Percentiles rank a stretch among this genome's conserved stretches.
These are phyloP conservation scores for Parathielavia hyrcaniae DNA, from an alignment of 495 filamentous ascomycete genomes.

Conservation along the genomic window DNA sequence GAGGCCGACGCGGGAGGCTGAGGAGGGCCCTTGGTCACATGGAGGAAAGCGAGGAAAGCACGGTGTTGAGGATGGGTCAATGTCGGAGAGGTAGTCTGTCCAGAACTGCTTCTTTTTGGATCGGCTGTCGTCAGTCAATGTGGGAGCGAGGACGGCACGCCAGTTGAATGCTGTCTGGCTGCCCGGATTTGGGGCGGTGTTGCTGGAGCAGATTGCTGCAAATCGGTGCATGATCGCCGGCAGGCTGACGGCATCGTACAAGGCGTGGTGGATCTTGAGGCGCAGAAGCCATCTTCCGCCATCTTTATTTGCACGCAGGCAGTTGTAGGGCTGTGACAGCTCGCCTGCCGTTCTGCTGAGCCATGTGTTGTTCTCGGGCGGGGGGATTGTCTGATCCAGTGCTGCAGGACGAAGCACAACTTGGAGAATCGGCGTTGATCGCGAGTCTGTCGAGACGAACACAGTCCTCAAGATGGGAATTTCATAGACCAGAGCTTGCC, in stretches of 20 bases:
- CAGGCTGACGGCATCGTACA: constrained; percentile 72
- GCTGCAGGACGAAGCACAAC: constrained; percentile 18
- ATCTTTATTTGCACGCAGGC: constrained; percentile 6
- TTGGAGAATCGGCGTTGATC: constrained; percentile 49
- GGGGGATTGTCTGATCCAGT: background rate
- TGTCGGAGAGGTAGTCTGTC: constrained; percentile 45
- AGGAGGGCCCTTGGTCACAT: background rate
- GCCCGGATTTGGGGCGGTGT: background rate
- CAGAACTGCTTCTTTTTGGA: constrained; percentile 44
- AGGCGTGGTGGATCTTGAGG: constrained; percentile 63
- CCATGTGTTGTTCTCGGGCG: constrained; percentile 4
- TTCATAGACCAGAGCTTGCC: constrained; percentile 49
- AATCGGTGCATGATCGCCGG: constrained; percentile 43
- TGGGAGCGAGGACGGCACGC: background rate
- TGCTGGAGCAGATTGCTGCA: constrained; percentile 16
- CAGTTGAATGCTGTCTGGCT: background rate
- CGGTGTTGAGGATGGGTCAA: background rate
- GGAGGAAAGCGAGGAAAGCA: background rate
- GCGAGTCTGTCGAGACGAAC: constrained; percentile 47
- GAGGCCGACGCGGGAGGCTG: constrained; percentile 16
- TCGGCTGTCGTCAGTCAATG: constrained; percentile 6
- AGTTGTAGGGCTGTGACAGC: constrained; percentile 11
- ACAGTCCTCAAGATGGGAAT: constrained; percentile 56
- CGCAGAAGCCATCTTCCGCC: constrained; percentile 24
- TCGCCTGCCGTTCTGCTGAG: background rate